A percentile compares a stretch with the other conserved stretches of the same genome.
phyloP scores from a whole-genome alignment of 2,329 filamentous ascomycete species.

The Colletotrichum ledebouriae region DNA sequence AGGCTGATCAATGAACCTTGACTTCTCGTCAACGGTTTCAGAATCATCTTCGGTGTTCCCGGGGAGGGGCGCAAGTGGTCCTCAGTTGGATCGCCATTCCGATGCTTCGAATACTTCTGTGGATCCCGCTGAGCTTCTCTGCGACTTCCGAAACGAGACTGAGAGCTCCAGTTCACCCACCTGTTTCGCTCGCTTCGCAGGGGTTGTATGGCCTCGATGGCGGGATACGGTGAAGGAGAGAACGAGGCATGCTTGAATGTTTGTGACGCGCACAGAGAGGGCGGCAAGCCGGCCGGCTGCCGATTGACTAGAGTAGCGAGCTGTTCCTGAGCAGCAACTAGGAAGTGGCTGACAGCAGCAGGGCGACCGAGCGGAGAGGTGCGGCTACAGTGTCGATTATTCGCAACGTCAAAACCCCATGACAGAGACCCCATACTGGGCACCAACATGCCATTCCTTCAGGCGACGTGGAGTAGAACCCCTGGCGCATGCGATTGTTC shows the following conservation, averaged over 20 bases:
- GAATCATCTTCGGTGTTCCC: slow-evolving; percentile 42
- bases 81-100: slow-evolving; percentile 16
- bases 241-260: slow-evolving; percentile 29
- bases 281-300: slow-evolving; percentile 24
- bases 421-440: slow-evolving; percentile 25
- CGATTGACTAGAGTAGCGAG: slow-evolving; percentile 12
- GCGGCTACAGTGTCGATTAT: slow-evolving; percentile 3
- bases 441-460: slow-evolving; percentile 25
- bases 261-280: slow-evolving; percentile 13
- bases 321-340: background rate
- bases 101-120: slow-evolving; percentile 41
- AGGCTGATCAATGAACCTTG: slow-evolving; percentile 39
- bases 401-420: slow-evolving; percentile 9
- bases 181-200: slow-evolving; percentile 9
- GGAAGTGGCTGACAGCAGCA: slow-evolving; percentile 9
- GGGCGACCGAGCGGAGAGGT: slow-evolving; percentile 4
- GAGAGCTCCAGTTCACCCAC: slow-evolving; percentile 16
- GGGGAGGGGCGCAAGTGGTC: slow-evolving; percentile 29
- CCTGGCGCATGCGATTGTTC: slow-evolving; percentile 18
- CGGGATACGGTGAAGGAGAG: slow-evolving; percentile 30
- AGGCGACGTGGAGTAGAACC: background rate
- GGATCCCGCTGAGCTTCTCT: slow-evolving; percentile 41
- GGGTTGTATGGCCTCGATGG: slow-evolving; percentile 18
- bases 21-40: slow-evolving; percentile 40
- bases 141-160: slow-evolving; percentile 39